Evolutionary conservation across 2,329 filamentous ascomycete species (phyloP).

Genomic region (Thyridium curvatum): DNA sequence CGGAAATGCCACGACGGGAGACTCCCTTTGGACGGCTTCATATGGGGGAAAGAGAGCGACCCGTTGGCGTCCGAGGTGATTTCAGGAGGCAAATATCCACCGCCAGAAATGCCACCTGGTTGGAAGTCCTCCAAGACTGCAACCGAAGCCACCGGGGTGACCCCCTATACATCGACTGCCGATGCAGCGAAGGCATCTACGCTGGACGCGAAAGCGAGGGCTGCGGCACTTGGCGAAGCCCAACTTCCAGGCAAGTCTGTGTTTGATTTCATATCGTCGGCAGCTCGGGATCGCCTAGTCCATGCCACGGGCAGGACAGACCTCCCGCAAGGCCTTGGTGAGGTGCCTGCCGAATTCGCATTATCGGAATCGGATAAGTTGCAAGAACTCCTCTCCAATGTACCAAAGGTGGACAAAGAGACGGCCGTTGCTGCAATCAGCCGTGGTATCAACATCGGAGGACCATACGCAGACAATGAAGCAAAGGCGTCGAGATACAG

Average conservation of each 20-base stretch:
- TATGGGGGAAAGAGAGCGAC: constrained; percentile 52
- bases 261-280: constrained; percentile 82
- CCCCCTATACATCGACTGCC: constrained; percentile 57
- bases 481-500: constrained; percentile 76
- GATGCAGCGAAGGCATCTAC: constrained; percentile 73
- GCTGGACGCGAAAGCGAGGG: constrained; percentile 70
- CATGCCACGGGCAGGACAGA: constrained; percentile 68
- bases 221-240: constrained; percentile 73
- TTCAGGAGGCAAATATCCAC: constrained; percentile 44
- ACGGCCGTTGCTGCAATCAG: constrained; percentile 63
- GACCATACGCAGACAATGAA: constrained; percentile 79
- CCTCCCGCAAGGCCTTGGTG: constrained; percentile 71
- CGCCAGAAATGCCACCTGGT: constrained; percentile 61
- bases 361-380: constrained; percentile 57
- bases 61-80: constrained; percentile 38
- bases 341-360: constrained; percentile 61
- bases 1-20: constrained; percentile 79
- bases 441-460: constrained; percentile 58
- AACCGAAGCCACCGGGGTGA: constrained; percentile 18
- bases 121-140: constrained; percentile 62
- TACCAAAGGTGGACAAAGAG: constrained; percentile 60
- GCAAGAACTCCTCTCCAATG: constrained; percentile 49
- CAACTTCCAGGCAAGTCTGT: constrained; percentile 86
- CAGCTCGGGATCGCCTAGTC: constrained; percentile 70
- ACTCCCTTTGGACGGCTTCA: constrained; percentile 73